Conservation (phyloP, 2,329 filamentous ascomycete genomes). For the Alternaria triticina region DNA sequence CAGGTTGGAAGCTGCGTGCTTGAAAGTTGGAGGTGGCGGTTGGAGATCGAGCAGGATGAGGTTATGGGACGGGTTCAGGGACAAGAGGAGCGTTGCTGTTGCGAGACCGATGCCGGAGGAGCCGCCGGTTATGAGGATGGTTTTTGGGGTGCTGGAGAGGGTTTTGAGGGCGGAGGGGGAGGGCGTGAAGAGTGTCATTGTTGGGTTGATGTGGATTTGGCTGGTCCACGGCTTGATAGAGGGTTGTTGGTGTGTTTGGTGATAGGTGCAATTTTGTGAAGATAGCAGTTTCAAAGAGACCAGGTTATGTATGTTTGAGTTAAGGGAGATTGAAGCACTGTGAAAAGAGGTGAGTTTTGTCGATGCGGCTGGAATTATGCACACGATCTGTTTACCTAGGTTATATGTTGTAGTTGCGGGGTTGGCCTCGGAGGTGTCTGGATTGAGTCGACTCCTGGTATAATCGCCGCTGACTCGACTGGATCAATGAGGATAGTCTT, state of each 20-base stretch:
- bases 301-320: no score
- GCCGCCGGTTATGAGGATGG: slow-evolving; percentile 50
- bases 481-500: not conserved
- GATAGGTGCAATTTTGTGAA: not conserved
- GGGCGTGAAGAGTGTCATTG: slow-evolving; percentile 37
- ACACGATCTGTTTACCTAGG: slow-evolving; percentile 21
- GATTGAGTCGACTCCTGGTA: not conserved
- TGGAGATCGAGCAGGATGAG: slow-evolving; percentile 51
- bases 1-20: slow-evolving; percentile 31
- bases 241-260: no score
- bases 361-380: not conserved
- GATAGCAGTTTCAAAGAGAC: not conserved
- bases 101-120: slow-evolving; percentile 51
- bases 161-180: slow-evolving; percentile 19
- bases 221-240: no score
- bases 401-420: slow-evolving; percentile 16
- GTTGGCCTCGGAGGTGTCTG: slow-evolving; percentile 1
- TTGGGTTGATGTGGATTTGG: not conserved
- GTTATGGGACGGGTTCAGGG: slow-evolving; percentile 49
- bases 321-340: no score
- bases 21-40: slow-evolving; percentile 43
- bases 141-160: slow-evolving; percentile 37
- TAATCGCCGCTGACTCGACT: slow-evolving; percentile 4
- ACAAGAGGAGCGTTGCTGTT: slow-evolving; percentile 49
- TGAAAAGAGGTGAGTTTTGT: not conserved